Evolutionary conservation across 2,329 filamentous ascomycete species (phyloP), one percentile per base, ranked within the genome.

Genomic region (Verticillium klebahnii): DNA sequence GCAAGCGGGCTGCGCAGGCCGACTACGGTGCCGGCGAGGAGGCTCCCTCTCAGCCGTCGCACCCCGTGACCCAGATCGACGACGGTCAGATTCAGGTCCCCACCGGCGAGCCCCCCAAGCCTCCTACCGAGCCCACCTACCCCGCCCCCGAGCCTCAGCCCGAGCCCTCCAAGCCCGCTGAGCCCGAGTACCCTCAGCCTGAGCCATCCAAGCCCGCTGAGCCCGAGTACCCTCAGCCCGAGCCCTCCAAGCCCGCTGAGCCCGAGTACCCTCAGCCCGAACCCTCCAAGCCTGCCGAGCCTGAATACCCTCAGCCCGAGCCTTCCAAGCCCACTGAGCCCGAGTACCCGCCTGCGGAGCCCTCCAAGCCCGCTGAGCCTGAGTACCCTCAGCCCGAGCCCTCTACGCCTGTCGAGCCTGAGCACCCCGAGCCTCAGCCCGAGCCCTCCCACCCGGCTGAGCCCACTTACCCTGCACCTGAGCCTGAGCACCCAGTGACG

Each of bases 31-130:
- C 45, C 19, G 45, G 17, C n/a, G 17, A n/a, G n/a, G 45, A 52
- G 45, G 17, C 45, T 19, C n/a, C 45, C n/a, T 19, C 45, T 14
- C n/a, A 23, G n/a, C 19, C 45, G 5, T 52, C 45, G 8, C 69
- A 78, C 6, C 71, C 75, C 7, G 74, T 85, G 64, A 85, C 80
- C 70, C 79, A 84, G 71, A 83, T 84, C 62, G 72, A 73, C 7
- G 78, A 80, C 57, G 78, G 78, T 69, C 74, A 68, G 71, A 64
- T 65, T 50, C 68, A 69, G 64, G 68, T 59, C 1, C 68, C 67
- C 40, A 69, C 67, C 15, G 63, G 58, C 19, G 45, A 59, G 55
- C 57, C 57, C 25, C 57, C 57, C 14, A 39, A 58, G 57, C 57
- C 58, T 63, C 12, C 63, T 63, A 37, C 64, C 56, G 17, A 52